These are phyloP conservation scores for Arabidopsis arenosa DNA, from an alignment of 345 rosid genomes.

Conservation along the genomic window DNA sequence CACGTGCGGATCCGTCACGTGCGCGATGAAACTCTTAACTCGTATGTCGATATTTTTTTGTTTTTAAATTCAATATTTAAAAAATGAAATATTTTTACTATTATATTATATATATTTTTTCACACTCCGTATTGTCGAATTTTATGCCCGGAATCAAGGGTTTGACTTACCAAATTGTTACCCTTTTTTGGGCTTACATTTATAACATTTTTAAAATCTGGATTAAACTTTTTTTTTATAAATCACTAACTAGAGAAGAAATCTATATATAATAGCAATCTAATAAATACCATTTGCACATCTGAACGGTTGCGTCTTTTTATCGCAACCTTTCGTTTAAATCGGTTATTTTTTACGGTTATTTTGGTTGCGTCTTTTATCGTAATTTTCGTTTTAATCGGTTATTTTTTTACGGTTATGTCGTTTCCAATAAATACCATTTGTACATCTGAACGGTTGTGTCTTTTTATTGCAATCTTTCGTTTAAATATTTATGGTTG, in stretches of 20 bases:
- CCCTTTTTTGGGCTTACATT: constrained; percentile 11
- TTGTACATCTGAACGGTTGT: too few species aligned
- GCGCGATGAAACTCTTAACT: constrained; percentile 42
- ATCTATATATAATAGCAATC: too few species aligned
- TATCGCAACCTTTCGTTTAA: too few species aligned
- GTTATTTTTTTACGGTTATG: too few species aligned
- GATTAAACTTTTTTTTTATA: not conserved
- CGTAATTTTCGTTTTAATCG: too few species aligned
- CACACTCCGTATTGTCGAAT: constrained; percentile 42
- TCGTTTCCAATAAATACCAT: too few species aligned
- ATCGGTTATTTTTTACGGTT: too few species aligned
- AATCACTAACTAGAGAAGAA: not conserved
- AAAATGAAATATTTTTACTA: not conserved
- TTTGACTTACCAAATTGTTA: constrained; percentile 47
- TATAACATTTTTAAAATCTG: not conserved
- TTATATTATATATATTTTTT: not conserved
- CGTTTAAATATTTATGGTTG: too few species aligned
- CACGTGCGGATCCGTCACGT: constrained; percentile 50
- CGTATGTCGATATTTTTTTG: constrained; percentile 28
- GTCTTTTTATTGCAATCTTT: too few species aligned
- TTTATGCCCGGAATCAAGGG: constrained; percentile 50
- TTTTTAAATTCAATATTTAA: not conserved
- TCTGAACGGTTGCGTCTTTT: too few species aligned
- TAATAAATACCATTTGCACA: too few species aligned
- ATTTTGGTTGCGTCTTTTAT: too few species aligned